Base-by-base conservation (phyloP, 202 grass and related monocot genomes). In the Eragrostis tef region DNA sequence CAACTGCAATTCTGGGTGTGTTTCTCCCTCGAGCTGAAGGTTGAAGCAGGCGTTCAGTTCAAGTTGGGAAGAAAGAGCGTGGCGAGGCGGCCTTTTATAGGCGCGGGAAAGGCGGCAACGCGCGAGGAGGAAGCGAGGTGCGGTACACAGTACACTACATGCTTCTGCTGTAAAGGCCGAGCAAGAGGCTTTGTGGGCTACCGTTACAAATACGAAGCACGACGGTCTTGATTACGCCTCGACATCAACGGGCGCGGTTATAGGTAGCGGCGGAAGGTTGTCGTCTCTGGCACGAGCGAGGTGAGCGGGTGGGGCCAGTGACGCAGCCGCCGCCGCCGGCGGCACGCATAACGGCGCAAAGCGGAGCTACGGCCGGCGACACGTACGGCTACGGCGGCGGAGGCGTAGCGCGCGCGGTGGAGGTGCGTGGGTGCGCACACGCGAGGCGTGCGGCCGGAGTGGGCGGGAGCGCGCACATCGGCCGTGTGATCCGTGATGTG, bases 81-180 rank as follows among this genome's bases (percentile, higher is more conserved):
- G 57, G 27, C 39, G 70, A 29, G 47, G 31, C n/a, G 22, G 44
- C 50, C 12, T 90, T 92, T 92, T 90, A 92, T 94, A 88, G 89
- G 61, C 71, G 49, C 26, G 22, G 15, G 19, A 47, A 82, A 36
- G 49, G 53, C 57, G 64, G 27, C 10, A 10, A 15, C 47, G 12
- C 66, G 26, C 0, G 4, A 7, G 16, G 5, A 19, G 47, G n/a
- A n/a, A n/a, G n/a, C n/a, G n/a, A n/a, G n/a, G n/a, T n/a, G n/a
- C n/a, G n/a, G n/a, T n/a, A n/a, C n/a, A n/a, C 45, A 29, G 25
- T 22, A 41, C 36, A 14, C 2, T 9, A 11, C 31, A 34, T 34
- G 31, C 31, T 4, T 1, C 31, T 34, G 31, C 31, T 34, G n/a
- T n/a, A n/a, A n/a, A n/a, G n/a, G n/a, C n/a, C n/a, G n/a, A 2